Evolutionary conservation across 805 yeast species (phyloP).

Genomic region (Yarrowia porcina): DNA sequence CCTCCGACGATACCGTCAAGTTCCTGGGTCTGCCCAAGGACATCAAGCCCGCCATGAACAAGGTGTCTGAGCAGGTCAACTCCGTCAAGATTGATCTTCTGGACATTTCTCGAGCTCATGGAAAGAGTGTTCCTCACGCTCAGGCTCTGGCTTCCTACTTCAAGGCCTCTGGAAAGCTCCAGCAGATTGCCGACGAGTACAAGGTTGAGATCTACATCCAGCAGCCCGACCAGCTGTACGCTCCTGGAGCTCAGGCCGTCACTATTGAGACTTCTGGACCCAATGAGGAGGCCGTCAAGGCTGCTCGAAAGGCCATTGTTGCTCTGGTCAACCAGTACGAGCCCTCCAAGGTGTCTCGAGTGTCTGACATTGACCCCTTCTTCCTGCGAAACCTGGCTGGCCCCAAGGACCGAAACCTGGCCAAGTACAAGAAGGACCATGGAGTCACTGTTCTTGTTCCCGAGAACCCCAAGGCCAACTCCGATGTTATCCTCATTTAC

Average conservation of each 20-base stretch:
- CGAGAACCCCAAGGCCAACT: constrained; percentile 41
- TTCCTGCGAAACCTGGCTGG: constrained; percentile 48
- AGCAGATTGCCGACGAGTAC: constrained; percentile 43
- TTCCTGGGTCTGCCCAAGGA: constrained; percentile 57
- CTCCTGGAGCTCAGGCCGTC: constrained; percentile 45
- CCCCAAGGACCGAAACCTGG: constrained; percentile 27
- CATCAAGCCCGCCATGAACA: constrained; percentile 58
- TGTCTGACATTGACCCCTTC: constrained; percentile 66
- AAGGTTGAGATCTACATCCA: constrained; percentile 51
- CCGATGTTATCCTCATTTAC: constrained; percentile 54
- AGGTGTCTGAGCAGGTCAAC: constrained; percentile 59
- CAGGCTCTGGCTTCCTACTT: constrained; percentile 68
- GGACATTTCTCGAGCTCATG: constrained; percentile 87
- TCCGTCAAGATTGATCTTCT: constrained; percentile 60
- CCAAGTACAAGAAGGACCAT: constrained; percentile 39
- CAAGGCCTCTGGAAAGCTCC: constrained; percentile 34
- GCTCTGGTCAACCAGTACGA: constrained; percentile 66
- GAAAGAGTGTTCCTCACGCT: constrained; percentile 74
- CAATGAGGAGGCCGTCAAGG: constrained; percentile 49
- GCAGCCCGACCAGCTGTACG: constrained; percentile 45
- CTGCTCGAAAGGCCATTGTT: constrained; percentile 72
- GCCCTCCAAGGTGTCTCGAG: constrained; percentile 58
- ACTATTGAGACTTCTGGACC: constrained; percentile 60
- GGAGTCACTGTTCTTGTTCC: constrained; percentile 53
- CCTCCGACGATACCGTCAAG: constrained; percentile 43